These are phyloP conservation scores for Yamadazyma laniorum DNA, from an alignment of 805 yeast genomes.

Conservation along the genomic window DNA sequence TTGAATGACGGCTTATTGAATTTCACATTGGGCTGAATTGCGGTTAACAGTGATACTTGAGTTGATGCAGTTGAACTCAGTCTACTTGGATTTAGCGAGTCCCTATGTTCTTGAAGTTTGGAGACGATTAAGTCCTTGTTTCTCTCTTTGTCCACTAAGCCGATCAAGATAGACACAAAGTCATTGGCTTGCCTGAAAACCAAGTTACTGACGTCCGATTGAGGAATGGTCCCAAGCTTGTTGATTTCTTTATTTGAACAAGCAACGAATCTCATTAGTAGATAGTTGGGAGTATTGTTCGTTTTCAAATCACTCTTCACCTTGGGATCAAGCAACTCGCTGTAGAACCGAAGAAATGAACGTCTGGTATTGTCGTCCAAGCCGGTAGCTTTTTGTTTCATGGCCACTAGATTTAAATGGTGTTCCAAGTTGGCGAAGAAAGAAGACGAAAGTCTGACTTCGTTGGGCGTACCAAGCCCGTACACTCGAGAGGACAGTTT, in stretches of 20 bases:
- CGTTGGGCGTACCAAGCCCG: conserved; percentile 16
- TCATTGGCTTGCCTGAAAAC: conserved; percentile 37
- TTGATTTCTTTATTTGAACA: conserved; percentile 51
- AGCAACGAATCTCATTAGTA: conserved; percentile 52
- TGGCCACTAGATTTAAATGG: conserved; percentile 44
- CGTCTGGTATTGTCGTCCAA: conserved; percentile 53
- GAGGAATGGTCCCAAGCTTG: conserved; percentile 36
- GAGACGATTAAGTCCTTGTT: conserved; percentile 36
- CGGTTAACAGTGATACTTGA: conserved; percentile 1
- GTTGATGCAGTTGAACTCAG: conserved; percentile 2
- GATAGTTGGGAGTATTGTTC: conserved; percentile 40
- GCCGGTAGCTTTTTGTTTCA: conserved; percentile 33
- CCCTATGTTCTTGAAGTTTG: conserved; percentile 45
- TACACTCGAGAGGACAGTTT: conserved; percentile 12
- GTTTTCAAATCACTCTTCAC: conserved; percentile 32
- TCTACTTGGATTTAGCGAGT: conserved; percentile 28
- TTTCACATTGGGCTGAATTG: conserved; percentile 13
- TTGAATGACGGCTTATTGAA: conserved; percentile 50
- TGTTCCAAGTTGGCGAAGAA: conserved; percentile 39
- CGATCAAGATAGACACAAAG: conserved; percentile 38
- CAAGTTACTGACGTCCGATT: conserved; percentile 27
- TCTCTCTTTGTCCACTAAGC: conserved; percentile 36
- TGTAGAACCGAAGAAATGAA: conserved; percentile 60
- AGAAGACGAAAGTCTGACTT: conserved; percentile 37
- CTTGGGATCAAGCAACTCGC: conserved; percentile 52